Evolutionary conservation across 176 grass and related monocot species (phyloP).

Genomic region (Musa acuminata): DNA sequence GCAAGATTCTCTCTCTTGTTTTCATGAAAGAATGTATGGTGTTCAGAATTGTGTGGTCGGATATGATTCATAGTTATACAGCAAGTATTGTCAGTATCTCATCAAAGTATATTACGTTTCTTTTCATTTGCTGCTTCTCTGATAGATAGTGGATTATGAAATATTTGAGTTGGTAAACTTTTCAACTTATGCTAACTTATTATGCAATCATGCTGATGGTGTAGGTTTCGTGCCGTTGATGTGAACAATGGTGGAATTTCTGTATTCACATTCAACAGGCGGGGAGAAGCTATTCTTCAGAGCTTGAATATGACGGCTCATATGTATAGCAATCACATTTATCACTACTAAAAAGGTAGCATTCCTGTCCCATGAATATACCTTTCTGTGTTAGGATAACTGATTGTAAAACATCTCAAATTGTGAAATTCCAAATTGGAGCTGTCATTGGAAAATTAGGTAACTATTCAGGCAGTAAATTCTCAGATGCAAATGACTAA

Average conservation of each 20-base stretch:
- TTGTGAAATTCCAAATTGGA: not conserved
- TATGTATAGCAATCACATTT: slow-evolving; percentile 62
- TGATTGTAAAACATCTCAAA: not conserved
- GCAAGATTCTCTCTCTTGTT: slow-evolving; percentile 32
- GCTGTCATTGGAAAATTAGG: not conserved
- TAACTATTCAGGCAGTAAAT: not conserved
- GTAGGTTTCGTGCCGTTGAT: slow-evolving; percentile 66
- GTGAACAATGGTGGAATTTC: slow-evolving; percentile 79
- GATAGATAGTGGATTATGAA: not conserved
- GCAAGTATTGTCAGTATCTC: not conserved
- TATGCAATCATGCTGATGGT: not conserved
- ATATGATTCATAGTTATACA: not conserved
- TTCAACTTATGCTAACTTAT: not conserved
- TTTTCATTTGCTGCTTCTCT: not conserved
- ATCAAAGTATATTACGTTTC: not conserved
- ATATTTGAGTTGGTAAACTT: not conserved
- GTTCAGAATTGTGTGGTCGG: too few relatives aligned
- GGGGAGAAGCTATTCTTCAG: slow-evolving; percentile 71
- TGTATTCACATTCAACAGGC: slow-evolving; percentile 60
- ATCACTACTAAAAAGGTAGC: slow-evolving; percentile 31
- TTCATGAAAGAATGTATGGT: not conserved
- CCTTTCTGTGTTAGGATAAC: too few relatives aligned
- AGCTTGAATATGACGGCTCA: slow-evolving; percentile 79
- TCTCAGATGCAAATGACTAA: not conserved
- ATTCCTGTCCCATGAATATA: not conserved